Evolutionary conservation across 169 alveolate species (phyloP).

Genomic region (Miamiensis avidus): DNA sequence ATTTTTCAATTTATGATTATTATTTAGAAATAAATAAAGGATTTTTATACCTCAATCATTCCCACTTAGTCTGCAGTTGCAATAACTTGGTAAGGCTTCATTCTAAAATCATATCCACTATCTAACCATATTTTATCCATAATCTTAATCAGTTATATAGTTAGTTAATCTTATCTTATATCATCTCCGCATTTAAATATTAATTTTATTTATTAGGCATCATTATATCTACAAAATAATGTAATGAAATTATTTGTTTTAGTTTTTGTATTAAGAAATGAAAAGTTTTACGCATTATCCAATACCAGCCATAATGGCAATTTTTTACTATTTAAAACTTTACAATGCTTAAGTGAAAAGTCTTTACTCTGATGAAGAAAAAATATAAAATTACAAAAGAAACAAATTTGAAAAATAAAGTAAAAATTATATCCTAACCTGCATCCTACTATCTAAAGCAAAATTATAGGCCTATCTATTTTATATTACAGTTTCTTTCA

Average conservation of each 20-base stretch:
- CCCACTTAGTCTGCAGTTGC: slow-evolving; percentile 83
- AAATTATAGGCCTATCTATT: slow-evolving; percentile 27
- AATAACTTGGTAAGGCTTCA: slow-evolving; percentile 83
- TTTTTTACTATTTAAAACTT: slow-evolving; percentile 62
- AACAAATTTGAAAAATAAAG: too few relatives aligned
- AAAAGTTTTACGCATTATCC: too few relatives aligned
- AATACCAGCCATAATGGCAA: slow-evolving; percentile 61
- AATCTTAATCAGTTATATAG: slow-evolving; percentile 77
- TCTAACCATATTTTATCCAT: slow-evolving; percentile 88
- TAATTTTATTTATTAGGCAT: slow-evolving; percentile 62
- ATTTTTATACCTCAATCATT: slow-evolving; percentile 55
- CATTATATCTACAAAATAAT: too few relatives aligned
- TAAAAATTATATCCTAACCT: too few relatives aligned
- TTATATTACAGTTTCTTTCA: background rate
- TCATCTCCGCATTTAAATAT: slow-evolving; percentile 89
- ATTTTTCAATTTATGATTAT: too few relatives aligned
- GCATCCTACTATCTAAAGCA: slow-evolving; percentile 63
- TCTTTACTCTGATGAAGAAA: slow-evolving; percentile 2
- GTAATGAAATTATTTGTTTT: too few relatives aligned
- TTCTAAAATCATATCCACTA: slow-evolving; percentile 70
- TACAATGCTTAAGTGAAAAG: slow-evolving; percentile 46
- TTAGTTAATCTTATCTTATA: slow-evolving; percentile 81
- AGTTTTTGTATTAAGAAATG: too few relatives aligned
- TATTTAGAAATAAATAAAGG: too few relatives aligned
- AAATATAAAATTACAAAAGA: too few relatives aligned